Conservation (phyloP, 2,329 filamentous ascomycete genomes). For the Penicillium griseofulvum region DNA sequence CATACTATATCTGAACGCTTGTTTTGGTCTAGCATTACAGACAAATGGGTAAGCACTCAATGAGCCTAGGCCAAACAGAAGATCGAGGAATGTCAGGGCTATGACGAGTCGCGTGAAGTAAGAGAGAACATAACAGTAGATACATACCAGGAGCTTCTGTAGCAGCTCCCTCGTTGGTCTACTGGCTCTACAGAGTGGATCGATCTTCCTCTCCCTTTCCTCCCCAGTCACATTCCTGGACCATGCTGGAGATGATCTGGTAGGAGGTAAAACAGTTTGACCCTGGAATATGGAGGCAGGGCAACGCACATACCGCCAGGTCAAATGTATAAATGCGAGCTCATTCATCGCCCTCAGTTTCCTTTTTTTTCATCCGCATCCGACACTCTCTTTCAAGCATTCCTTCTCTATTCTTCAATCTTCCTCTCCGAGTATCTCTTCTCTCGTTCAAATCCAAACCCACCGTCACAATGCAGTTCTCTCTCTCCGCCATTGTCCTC, state of each 20-base stretch:
- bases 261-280: conserved; percentile 10
- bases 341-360: conserved; percentile 15
- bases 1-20: neutral
- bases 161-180: conserved; percentile 8
- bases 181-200: conserved; percentile 13
- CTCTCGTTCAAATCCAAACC: conserved; percentile 32
- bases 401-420: conserved; percentile 17
- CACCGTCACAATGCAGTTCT: conserved; percentile 41
- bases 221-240: conserved; percentile 34
- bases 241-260: conserved; percentile 7
- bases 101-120: conserved; percentile 10
- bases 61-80: neutral
- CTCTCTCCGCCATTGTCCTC: conserved; percentile 33
- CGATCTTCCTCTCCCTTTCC: conserved; percentile 18
- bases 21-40: neutral
- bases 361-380: conserved; percentile 31
- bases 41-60: neutral
- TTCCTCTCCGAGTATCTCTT: conserved; percentile 18
- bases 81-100: conserved; percentile 15
- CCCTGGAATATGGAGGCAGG: conserved; percentile 7
- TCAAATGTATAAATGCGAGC: conserved; percentile 35
- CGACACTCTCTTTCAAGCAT: conserved; percentile 31
- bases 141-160: conserved; percentile 24
- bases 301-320: conserved; percentile 22
- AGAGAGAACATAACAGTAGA: conserved; percentile 12